Base-by-base conservation (phyloP, 192 early-diverging fungal species). In the Mortierella claussenii region DNA sequence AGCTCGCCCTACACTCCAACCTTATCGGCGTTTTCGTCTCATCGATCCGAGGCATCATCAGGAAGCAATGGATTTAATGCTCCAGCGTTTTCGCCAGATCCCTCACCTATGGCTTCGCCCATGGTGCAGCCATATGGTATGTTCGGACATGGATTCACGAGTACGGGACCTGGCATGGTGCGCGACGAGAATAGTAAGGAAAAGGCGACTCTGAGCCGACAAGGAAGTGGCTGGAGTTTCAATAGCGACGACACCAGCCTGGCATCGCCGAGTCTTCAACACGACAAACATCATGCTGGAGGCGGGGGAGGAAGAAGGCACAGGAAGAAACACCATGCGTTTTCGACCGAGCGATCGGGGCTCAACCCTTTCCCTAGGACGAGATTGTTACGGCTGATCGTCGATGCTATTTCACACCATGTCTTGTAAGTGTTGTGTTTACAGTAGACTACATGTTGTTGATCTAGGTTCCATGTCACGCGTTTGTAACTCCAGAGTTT, bases 331-430 rank as follows among this genome's bases (percentile, higher is more conserved):
- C 51, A 74, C 8, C 44, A 64, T 33, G 55, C 61, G 15, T 74
- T 74, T 28, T 51, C 69, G 11, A 51, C 69, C 2, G 69, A 74
- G 36, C 37, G 50, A 42, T 20, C 45, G 17, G 62, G 40, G 15
- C 60, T 23, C 43, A 68, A 62, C 47, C 65, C 75, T 1, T 67
- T 70, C 17, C 85, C 83, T 15, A 82, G 79, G 26, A 79, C 82
- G 15, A 68, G 80, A 18, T 60, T 88, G 18, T 46, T 85, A 45
- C 79, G 86, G 11, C 36, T 85, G 8, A 80, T 88, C 40, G 71
- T 88, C 24, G 86, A 88, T 69, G 81, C 81, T 6, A 88, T 85
- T 50, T 66, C 86, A 20, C 83, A 82, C 23, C 82, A 82, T 60
- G 83, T 85, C 5, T 85, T 85, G 86, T 87, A 82, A n/a, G n/a